phyloP scores from a whole-genome alignment of 129 eudicot species.

The Centaurea solstitialis region DNA sequence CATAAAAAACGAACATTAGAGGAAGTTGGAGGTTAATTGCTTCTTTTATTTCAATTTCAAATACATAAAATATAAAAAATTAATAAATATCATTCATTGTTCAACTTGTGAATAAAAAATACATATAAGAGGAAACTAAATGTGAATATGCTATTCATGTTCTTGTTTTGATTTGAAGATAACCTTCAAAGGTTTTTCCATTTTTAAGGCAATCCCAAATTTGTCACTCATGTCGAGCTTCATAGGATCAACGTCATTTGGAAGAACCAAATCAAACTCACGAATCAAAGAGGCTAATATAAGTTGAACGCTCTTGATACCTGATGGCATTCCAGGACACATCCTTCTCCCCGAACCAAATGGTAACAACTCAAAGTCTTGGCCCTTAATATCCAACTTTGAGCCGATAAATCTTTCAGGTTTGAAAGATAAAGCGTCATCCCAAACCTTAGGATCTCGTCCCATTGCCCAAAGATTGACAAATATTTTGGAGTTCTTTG shows the following conservation, averaged over 20 bases:
- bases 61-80: neutral
- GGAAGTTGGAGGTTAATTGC: neutral
- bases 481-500: constrained; percentile 19
- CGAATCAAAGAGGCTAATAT: no score
- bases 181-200: no score
- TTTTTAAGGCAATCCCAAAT: no score
- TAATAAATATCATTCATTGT: neutral
- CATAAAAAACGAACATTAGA: neutral
- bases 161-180: no score
- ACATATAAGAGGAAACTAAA: neutral
- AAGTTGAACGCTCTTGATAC: no score
- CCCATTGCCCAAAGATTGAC: constrained; percentile 36
- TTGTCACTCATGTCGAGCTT: no score
- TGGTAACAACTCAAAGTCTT: constrained; percentile 13
- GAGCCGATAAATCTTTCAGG: constrained; percentile 26
- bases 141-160: neutral
- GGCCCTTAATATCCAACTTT: neutral
- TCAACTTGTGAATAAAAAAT: neutral
- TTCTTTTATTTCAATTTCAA: neutral
- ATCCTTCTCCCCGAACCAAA: constrained; percentile 34
- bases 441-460: constrained; percentile 28
- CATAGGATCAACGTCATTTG: no score
- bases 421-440: constrained; percentile 10
- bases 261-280: no score
- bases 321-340: constrained; percentile 21